Conservation (phyloP, 2,329 filamentous ascomycete species). For the Fusarium newnesense region DNA sequence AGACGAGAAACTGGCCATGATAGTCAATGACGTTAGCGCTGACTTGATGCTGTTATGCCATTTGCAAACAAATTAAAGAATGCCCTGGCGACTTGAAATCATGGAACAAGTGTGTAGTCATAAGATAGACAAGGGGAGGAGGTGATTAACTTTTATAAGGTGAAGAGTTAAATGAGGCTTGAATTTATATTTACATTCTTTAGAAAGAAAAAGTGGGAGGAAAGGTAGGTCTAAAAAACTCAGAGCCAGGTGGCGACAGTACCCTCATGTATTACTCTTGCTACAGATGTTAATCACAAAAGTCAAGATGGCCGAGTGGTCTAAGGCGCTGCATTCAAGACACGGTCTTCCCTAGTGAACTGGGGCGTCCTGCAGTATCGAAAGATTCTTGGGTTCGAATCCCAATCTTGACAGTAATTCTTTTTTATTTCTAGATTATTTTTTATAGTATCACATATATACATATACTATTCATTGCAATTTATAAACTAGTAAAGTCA, state of each 20-base stretch:
- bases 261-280: too few species aligned
- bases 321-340: slow-evolving; percentile 8
- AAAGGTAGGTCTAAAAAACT: too few species aligned
- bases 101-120: not conserved
- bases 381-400: slow-evolving; percentile 21
- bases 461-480: too few species aligned
- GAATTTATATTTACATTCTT: too few species aligned
- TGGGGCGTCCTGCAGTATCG: not conserved
- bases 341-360: accelerated
- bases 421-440: too few species aligned
- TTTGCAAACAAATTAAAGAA: too few species aligned
- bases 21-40: accelerated
- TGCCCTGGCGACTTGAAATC: not conserved
- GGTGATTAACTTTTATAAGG: not conserved
- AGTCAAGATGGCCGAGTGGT: slow-evolving; percentile 1
- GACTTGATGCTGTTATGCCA: not conserved
- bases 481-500: accelerated
- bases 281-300: too few species aligned
- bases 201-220: too few species aligned
- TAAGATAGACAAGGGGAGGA: not conserved
- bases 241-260: too few species aligned
- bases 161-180: not conserved
- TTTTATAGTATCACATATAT: too few species aligned
- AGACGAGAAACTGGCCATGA: not conserved
- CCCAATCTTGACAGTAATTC: slow-evolving; percentile 2